Conservation (phyloP, 148 eudicot species). For the Oxyria digyna region DNA sequence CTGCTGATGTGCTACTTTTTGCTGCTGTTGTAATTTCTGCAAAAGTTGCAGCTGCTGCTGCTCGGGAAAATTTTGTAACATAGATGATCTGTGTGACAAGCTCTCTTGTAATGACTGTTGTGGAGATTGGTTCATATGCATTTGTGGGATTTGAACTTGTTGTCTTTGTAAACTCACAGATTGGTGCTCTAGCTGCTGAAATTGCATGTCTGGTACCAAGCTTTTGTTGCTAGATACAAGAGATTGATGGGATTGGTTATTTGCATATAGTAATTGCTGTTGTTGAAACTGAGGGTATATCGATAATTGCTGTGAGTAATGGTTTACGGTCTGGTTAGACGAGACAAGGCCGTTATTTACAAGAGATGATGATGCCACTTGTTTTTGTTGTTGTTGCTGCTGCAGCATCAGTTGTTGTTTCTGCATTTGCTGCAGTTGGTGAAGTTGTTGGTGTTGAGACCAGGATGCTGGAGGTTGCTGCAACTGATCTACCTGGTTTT, state of each 20-base stretch:
- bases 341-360: slow-evolving; percentile 29
- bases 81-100: slow-evolving; percentile 39
- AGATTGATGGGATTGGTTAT: slow-evolving; percentile 34
- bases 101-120: slow-evolving; percentile 40
- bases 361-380: slow-evolving; percentile 26
- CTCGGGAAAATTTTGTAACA: slow-evolving; percentile 48
- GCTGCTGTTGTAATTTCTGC: slow-evolving; percentile 32
- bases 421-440: slow-evolving; percentile 23
- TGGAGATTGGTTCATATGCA: slow-evolving; percentile 34
- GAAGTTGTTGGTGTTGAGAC: slow-evolving; percentile 66
- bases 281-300: slow-evolving; percentile 50
- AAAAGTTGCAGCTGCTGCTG: slow-evolving; percentile 58
- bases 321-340: slow-evolving; percentile 43
- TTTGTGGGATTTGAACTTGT: slow-evolving; percentile 40
- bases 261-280: slow-evolving; percentile 42
- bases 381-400: slow-evolving; percentile 32
- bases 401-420: slow-evolving; percentile 19
- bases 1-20: slow-evolving; percentile 22
- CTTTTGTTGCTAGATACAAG: slow-evolving; percentile 20
- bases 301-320: slow-evolving; percentile 31
- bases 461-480: slow-evolving; percentile 42
- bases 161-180: slow-evolving; percentile 29
- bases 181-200: slow-evolving; percentile 64
- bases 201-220: slow-evolving; percentile 49
- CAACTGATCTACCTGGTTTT: slow-evolving; percentile 35